Evolutionary conservation across 257 asterid species (phyloP), one percentile per base, ranked within the genome.

Genomic region (Sherardia arvensis): DNA sequence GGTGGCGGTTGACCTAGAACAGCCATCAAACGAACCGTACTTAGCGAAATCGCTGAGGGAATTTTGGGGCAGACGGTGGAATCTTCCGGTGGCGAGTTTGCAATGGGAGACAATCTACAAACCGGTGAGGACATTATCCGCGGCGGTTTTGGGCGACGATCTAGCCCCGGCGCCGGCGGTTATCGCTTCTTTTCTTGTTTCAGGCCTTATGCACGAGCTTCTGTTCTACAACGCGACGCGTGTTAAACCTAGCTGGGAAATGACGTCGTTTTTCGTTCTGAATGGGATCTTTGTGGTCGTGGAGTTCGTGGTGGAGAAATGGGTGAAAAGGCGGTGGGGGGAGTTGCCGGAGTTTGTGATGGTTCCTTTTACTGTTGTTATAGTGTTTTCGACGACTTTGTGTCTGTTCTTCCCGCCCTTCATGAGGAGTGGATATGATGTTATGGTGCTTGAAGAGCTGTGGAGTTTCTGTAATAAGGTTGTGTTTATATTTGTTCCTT

Each of bases 51-150:
- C 96, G 1, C 77, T 88, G 0, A 87, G 70, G 15, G 89, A 88
- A 6, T 85, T 88, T 28, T 88, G 94, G 96, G 91, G 96, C 7
- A 69, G 71, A 66, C 79, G 94, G 65, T 88, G 96, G 96, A 88
- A 88, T 73, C 71, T 80, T 36, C 77, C 75, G 18, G 86, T 80
- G 38, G 80, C 70, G 23, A 67, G 64, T 7, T 9, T 74, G 1
- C 74, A 85, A 33, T 82, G 84, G 18, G 69, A 79, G 40, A 67
- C 87, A 0, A 75, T 85, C 22, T 86, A 77, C 81, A 57, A 36
- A 36, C 96, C 96, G 29, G 80, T 85, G 1, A 56, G 80, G 58
- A 58, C 72, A 3, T 65, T 69, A 0, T 67, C 71, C 1, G 68
- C 65, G 45, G 15, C 20, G 40, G 22, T 32, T 17, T 3, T 78